Conservation (phyloP, 768 basidiomycete species). For the Tremella yokohamensis region DNA sequence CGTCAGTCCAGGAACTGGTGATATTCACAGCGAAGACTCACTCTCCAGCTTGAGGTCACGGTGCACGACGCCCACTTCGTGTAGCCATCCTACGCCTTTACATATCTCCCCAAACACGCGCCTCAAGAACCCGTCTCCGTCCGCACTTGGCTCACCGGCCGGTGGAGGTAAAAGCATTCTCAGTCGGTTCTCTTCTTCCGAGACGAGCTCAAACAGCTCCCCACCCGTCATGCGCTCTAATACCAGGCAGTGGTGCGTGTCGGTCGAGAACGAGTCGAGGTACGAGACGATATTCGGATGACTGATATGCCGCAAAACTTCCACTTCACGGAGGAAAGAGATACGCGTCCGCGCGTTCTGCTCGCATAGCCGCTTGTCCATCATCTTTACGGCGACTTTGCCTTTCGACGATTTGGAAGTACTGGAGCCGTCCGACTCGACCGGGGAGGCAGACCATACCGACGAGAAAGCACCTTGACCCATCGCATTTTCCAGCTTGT, state of each 20-base stretch:
- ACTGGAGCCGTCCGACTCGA: not conserved
- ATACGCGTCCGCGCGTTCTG: conserved; percentile 70
- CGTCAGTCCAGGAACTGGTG: not conserved
- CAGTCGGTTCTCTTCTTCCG: conserved; percentile 52
- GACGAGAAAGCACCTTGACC: conserved; percentile 50
- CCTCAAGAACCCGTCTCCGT: conserved; percentile 55
- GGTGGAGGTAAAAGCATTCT: conserved; percentile 52
- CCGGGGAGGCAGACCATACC: conserved; percentile 42
- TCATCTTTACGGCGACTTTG: conserved; percentile 61
- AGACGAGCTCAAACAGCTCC: conserved; percentile 72
- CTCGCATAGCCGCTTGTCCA: conserved; percentile 54
- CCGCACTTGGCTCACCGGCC: not conserved
- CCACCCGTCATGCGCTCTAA: conserved; percentile 73
- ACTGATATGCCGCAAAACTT: conserved; percentile 75
- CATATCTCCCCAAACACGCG: conserved; percentile 74
- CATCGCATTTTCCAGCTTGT: conserved; percentile 30
- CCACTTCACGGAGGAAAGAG: conserved; percentile 75
- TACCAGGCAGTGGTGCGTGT: conserved; percentile 71
- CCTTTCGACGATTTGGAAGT: conserved; percentile 11
- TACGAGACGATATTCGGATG: conserved; percentile 76
- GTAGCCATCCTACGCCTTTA: conserved; percentile 81
- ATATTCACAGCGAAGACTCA: conserved; percentile 41
- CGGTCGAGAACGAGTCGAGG: conserved; percentile 66
- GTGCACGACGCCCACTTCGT: conserved; percentile 77
- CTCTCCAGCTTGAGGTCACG: conserved; percentile 78